These are phyloP conservation scores for Metarhizium anisopliae DNA, from an alignment of 2,329 filamentous ascomycete species.

Conservation along the genomic window DNA sequence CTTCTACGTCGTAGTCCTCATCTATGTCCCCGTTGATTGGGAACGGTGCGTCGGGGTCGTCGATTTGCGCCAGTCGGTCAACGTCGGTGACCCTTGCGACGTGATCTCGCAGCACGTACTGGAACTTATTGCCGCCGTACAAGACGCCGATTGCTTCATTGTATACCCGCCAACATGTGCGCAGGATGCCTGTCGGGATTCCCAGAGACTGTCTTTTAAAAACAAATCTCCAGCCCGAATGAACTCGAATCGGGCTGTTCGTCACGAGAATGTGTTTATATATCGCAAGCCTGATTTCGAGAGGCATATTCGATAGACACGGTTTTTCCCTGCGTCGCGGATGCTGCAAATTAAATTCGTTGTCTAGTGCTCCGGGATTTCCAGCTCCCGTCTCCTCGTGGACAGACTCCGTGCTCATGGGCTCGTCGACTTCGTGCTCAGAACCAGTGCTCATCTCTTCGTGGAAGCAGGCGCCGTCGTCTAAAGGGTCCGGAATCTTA, in stretches of 20 bases:
- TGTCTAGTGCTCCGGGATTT: not conserved
- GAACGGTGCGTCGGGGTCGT: slow-evolving; percentile 5
- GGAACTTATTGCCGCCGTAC: slow-evolving; percentile 39
- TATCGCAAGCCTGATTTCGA: slow-evolving; percentile 21
- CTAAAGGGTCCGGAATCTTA: not conserved
- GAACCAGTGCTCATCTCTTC: not conserved
- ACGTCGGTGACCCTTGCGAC: slow-evolving; percentile 11
- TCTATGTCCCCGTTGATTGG: slow-evolving; percentile 2
- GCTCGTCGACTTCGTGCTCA: not conserved
- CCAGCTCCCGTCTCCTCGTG: not conserved
- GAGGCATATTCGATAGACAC: slow-evolving; percentile 12
- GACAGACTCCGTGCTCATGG: not conserved
- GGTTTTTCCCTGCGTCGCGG: no score
- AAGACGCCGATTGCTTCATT: slow-evolving; percentile 31
- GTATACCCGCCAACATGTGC: slow-evolving; percentile 23
- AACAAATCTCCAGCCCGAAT: slow-evolving; percentile 23
- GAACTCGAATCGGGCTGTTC: slow-evolving; percentile 22
- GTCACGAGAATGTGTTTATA: slow-evolving; percentile 23
- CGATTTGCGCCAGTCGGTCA: slow-evolving; percentile 7
- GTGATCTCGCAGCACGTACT: slow-evolving; percentile 35
- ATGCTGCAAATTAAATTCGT: not conserved
- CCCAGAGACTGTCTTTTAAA: slow-evolving; percentile 18
- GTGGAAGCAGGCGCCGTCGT: not conserved
- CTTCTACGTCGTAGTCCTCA: slow-evolving; percentile 7
- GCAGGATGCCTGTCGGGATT: slow-evolving; percentile 29